These are phyloP conservation scores for Eucommia ulmoides DNA, from an alignment of 257 asterid species.

Conservation along the genomic window DNA sequence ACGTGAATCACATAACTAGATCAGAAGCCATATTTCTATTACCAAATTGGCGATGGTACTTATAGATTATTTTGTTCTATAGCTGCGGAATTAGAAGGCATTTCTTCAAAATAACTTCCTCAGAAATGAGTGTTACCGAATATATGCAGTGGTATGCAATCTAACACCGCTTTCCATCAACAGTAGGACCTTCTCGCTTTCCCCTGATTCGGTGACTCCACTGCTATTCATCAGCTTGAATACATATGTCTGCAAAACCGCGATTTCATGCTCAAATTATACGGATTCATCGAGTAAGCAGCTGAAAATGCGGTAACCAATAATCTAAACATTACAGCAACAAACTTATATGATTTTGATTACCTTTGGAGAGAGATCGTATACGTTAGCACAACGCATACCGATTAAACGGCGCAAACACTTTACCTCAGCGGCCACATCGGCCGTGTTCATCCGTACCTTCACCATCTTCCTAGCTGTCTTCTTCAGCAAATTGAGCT, in stretches of 20 bases:
- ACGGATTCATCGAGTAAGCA: too few species aligned
- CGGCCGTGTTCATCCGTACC: constrained; percentile 98
- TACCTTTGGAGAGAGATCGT: constrained; percentile 92
- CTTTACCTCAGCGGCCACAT: constrained; percentile 98
- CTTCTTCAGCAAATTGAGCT: too few species aligned
- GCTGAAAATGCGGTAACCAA: too few species aligned
- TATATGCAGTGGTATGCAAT: constrained; percentile 87
- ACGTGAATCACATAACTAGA: too few species aligned
- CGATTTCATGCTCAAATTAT: too few species aligned
- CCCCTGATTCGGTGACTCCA: constrained; percentile 90
- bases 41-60: too few species aligned
- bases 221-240: constrained; percentile 96
- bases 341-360: not conserved
- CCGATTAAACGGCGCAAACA: constrained; percentile 89
- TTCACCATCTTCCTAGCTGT: constrained; percentile 56
- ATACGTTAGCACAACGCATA: constrained; percentile 96
- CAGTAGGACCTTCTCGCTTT: constrained; percentile 88
- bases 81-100: too few species aligned
- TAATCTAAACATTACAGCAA: too few species aligned
- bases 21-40: too few species aligned
- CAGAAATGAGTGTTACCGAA: constrained; percentile 34
- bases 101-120: too few species aligned
- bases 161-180: constrained; percentile 97
- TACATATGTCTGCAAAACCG: constrained; percentile 92
- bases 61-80: too few species aligned